Conservation (phyloP, 495 filamentous ascomycete genomes). For the Xylaria acuta region DNA sequence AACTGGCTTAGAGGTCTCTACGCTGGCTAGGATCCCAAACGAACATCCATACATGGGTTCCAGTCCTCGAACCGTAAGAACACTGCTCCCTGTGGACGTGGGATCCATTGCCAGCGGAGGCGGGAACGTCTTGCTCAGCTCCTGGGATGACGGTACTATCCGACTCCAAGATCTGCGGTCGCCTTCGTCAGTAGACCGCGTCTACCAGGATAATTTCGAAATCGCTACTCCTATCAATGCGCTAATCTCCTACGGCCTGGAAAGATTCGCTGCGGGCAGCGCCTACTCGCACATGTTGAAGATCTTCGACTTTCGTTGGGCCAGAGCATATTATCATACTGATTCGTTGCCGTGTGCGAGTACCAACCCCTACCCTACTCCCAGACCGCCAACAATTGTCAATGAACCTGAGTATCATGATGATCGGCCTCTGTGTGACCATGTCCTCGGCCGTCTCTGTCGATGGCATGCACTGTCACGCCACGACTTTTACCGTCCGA, state of each 20-base stretch:
- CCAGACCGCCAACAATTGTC: constrained; percentile 34
- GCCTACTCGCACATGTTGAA: constrained; percentile 45
- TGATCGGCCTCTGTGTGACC: constrained; percentile 37
- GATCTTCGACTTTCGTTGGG: constrained; percentile 57
- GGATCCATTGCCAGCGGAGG: constrained; percentile 35
- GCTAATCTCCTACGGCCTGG: constrained; percentile 49
- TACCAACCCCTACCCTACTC: constrained; percentile 42
- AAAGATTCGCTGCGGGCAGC: constrained; percentile 52
- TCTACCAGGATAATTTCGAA: constrained; percentile 55
- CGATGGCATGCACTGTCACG: constrained; percentile 51
- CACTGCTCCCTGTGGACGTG: constrained; percentile 47
- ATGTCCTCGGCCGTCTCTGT: constrained; percentile 37
- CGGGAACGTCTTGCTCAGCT: constrained; percentile 49
- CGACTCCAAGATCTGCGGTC: constrained; percentile 54
- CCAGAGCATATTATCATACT: constrained; percentile 51
- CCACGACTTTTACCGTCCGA: constrained; percentile 50
- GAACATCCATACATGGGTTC: background rate
- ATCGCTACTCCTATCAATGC: constrained; percentile 46
- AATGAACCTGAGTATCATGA: constrained; percentile 26
- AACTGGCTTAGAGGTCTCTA: constrained; percentile 41
- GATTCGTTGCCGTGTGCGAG: constrained; percentile 46
- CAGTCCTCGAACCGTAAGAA: constrained; percentile 35
- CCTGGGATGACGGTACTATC: constrained; percentile 55
- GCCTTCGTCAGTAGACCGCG: constrained; percentile 40
- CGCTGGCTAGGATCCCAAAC: constrained; percentile 27